Conservation (phyloP, 2,329 filamentous ascomycete species). For the Cladosporium halotolerans region DNA sequence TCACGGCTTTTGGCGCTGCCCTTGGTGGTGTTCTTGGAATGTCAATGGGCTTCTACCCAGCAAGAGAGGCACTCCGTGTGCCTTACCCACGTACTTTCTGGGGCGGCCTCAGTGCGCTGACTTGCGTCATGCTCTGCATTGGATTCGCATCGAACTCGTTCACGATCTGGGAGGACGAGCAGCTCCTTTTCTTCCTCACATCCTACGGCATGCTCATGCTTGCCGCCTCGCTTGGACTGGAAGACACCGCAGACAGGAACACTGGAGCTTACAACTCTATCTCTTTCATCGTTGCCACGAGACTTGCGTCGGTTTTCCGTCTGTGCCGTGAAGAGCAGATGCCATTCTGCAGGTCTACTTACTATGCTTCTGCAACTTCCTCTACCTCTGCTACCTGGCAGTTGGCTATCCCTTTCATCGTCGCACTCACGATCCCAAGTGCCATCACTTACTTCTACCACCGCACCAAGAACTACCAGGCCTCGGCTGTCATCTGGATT, state of each 20-base stretch:
- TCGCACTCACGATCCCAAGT: conserved; percentile 64
- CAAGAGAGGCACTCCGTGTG: conserved; percentile 37
- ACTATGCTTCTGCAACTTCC: conserved; percentile 85
- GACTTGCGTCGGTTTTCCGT: conserved; percentile 78
- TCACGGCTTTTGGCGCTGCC: conserved; percentile 36
- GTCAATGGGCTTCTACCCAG: conserved; percentile 36
- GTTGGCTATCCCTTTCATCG: conserved; percentile 68
- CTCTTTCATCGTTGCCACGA: conserved; percentile 71
- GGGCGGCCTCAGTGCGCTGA: conserved; percentile 78
- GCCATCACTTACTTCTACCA: conserved; percentile 74
- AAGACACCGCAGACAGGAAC: conserved; percentile 59
- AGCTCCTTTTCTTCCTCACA: conserved; percentile 81
- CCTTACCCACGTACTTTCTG: conserved; percentile 71
- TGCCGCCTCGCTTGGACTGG: conserved; percentile 67
- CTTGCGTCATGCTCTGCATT: conserved; percentile 79
- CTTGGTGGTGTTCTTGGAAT: conserved; percentile 36
- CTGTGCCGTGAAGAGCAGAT: conserved; percentile 97
- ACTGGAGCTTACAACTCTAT: conserved; percentile 80
- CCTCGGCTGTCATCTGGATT: conserved; percentile 78
- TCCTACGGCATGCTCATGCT: conserved; percentile 77
- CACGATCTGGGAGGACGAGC: conserved; percentile 97
- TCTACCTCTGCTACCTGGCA: conserved; percentile 93
- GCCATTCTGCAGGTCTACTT: conserved; percentile 91
- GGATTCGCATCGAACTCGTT: conserved; percentile 97
- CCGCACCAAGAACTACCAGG: conserved; percentile 81